Percentiles rank a stretch among this genome's conserved stretches.
These are phyloP conservation scores for Chrysochromulina tobinii DNA, from an alignment of 78 protist genomes.

Conservation along the genomic window DNA sequence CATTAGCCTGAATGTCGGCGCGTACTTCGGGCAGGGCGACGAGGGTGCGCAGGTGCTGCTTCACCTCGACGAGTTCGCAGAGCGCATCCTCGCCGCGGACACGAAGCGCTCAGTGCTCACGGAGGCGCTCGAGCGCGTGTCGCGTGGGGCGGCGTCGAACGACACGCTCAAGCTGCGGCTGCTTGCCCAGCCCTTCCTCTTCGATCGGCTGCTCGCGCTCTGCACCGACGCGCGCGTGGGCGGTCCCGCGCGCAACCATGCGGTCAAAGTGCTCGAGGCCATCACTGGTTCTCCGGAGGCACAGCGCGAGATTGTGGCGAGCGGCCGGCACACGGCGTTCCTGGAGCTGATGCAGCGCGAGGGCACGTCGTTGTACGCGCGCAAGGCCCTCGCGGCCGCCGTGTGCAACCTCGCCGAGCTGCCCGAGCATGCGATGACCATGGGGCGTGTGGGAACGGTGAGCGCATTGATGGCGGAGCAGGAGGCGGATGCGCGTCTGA, in stretches of 20 bases:
- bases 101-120: not conserved
- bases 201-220: not conserved
- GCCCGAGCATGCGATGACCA: not conserved
- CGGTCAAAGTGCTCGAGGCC: not conserved
- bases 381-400: not conserved
- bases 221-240: not conserved
- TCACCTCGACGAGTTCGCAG: not conserved
- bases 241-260: not conserved
- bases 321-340: no score
- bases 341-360: no score
- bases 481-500: not conserved
- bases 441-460: not conserved
- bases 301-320: no score
- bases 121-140: not conserved
- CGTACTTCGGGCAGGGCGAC: not conserved
- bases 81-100: not conserved
- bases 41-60: slow-evolving; percentile 10
- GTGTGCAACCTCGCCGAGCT: not conserved
- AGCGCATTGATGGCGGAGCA: not conserved
- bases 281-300: no score
- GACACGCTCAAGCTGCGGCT: not conserved
- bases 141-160: not conserved
- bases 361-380: not conserved
- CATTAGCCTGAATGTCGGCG: slow-evolving; percentile 5
- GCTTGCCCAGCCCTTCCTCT: not conserved